These are phyloP conservation scores for Zopfia rhizophila DNA, from an alignment of 2,329 filamentous ascomycete species.

Conservation along the genomic window DNA sequence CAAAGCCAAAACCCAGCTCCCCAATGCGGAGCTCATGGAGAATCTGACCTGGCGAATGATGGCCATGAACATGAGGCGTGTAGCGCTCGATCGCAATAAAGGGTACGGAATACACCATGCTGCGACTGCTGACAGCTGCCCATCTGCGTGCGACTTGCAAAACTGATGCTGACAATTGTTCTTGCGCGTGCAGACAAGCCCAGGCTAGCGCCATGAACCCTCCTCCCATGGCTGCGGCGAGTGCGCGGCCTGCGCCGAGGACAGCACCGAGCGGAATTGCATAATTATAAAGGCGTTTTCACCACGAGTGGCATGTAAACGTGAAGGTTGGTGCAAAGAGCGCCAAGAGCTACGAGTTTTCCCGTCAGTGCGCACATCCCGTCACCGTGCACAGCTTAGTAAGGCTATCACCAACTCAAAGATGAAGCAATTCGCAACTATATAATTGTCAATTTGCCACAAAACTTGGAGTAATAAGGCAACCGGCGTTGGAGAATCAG, in stretches of 20 bases:
- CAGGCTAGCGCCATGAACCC: slow-evolving; percentile 31
- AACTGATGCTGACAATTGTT: slow-evolving; percentile 13
- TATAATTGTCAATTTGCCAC: too few relatives aligned
- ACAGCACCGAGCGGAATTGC: slow-evolving; percentile 84
- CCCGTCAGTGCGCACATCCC: too few relatives aligned
- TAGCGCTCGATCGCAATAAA: slow-evolving; percentile 57
- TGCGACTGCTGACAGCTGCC: slow-evolving; percentile 31
- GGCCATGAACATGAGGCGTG: slow-evolving; percentile 78
- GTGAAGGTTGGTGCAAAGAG: too few relatives aligned
- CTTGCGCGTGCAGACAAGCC: slow-evolving; percentile 27
- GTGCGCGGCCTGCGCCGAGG: slow-evolving; percentile 32
- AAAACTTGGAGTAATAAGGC: too few relatives aligned
- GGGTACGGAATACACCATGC: slow-evolving; percentile 45
- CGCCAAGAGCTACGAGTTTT: too few relatives aligned
- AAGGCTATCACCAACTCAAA: too few relatives aligned
- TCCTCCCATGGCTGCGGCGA: slow-evolving; percentile 19
- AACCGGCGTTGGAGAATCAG: too few relatives aligned
- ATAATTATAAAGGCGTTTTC: slow-evolving; percentile 83
- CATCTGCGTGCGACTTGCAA: background rate
- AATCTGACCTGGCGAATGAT: slow-evolving; percentile 99
- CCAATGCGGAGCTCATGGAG: slow-evolving; percentile 96
- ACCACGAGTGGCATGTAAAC: too few relatives aligned
- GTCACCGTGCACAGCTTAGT: too few relatives aligned
- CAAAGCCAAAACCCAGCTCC: slow-evolving; percentile 86
- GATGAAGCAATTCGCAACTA: too few relatives aligned